phyloP scores from a whole-genome alignment of 2,329 filamentous ascomycete genomes.

The Botrytis paeoniae region DNA sequence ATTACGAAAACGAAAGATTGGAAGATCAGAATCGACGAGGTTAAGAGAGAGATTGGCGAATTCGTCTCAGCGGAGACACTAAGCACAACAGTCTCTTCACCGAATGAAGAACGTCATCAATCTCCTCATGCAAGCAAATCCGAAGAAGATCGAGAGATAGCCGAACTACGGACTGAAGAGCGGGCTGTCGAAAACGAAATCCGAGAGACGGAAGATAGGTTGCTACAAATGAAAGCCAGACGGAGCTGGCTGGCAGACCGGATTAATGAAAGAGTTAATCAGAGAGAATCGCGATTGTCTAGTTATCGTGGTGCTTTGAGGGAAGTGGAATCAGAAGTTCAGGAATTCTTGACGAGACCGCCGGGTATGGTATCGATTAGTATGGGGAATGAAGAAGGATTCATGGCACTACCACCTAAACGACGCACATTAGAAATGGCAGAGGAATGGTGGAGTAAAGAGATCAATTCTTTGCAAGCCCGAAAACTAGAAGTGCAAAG shows the following conservation, averaged over 20 bases:
- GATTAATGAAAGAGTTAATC: slow-evolving; percentile 61
- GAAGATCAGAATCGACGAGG: slow-evolving; percentile 43
- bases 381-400: slow-evolving; percentile 41
- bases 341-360: slow-evolving; percentile 56
- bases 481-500: slow-evolving; percentile 55
- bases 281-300: slow-evolving; percentile 67
- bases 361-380: slow-evolving; percentile 38
- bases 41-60: slow-evolving; percentile 16
- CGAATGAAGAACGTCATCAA: slow-evolving; percentile 53
- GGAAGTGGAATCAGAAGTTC: slow-evolving; percentile 62
- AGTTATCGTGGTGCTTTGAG: slow-evolving; percentile 66
- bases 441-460: slow-evolving; percentile 65
- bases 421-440: slow-evolving; percentile 69
- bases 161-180: slow-evolving; percentile 55
- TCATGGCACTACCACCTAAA: slow-evolving; percentile 59
- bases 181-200: slow-evolving; percentile 60
- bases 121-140: slow-evolving; percentile 42
- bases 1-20: slow-evolving; percentile 56
- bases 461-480: slow-evolving; percentile 54
- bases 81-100: slow-evolving; percentile 45
- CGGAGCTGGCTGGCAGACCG: slow-evolving; percentile 58
- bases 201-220: slow-evolving; percentile 59
- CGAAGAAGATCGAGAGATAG: slow-evolving; percentile 57
- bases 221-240: slow-evolving; percentile 58
- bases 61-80: not conserved